Evolutionary conservation across 192 early-diverging fungal species (phyloP).

Genomic region (Linnemannia zychae): DNA sequence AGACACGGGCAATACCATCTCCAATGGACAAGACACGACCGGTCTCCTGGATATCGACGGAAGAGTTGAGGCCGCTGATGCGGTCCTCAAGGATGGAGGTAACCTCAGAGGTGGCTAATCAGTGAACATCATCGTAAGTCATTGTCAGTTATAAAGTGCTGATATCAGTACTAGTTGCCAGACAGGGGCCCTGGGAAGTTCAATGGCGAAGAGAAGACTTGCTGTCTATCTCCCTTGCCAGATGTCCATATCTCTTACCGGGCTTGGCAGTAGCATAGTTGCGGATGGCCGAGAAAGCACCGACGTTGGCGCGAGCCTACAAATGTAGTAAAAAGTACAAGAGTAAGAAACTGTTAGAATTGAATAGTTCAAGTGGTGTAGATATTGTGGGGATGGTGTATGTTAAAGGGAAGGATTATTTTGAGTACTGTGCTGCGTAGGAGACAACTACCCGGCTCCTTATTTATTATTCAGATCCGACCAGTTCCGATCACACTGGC

Average conservation of each 20-base stretch:
- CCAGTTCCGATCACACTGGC: slow-evolving; percentile 22
- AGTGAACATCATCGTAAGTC: background rate
- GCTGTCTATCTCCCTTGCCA: background rate
- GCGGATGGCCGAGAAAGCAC: slow-evolving; percentile 31
- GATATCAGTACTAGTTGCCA: background rate
- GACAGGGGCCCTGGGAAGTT: background rate
- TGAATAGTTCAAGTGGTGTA: background rate
- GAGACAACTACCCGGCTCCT: background rate
- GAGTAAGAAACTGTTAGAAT: background rate
- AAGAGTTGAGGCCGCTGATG: slow-evolving; percentile 88
- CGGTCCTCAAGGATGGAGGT: slow-evolving; percentile 98
- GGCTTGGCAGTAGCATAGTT: slow-evolving; percentile 53
- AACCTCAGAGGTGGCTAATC: slow-evolving; percentile 88
- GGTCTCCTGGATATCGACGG: slow-evolving; percentile 96
- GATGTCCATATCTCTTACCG: slow-evolving; percentile 30
- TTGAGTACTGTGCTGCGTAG: background rate
- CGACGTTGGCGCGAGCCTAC: slow-evolving; percentile 44
- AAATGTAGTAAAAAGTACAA: background rate
- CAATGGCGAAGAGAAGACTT: background rate
- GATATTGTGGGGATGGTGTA: background rate
- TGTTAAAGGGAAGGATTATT: background rate
- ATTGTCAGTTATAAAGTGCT: background rate
- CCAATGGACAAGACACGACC: slow-evolving; percentile 99
- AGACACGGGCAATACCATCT: slow-evolving; percentile 99
- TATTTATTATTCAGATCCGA: slow-evolving; percentile 33